A percentile compares a stretch with the other conserved stretches of the same genome.
Evolutionary conservation across 2,329 filamentous ascomycete species (phyloP).

Genomic region (Didymella sp.): DNA sequence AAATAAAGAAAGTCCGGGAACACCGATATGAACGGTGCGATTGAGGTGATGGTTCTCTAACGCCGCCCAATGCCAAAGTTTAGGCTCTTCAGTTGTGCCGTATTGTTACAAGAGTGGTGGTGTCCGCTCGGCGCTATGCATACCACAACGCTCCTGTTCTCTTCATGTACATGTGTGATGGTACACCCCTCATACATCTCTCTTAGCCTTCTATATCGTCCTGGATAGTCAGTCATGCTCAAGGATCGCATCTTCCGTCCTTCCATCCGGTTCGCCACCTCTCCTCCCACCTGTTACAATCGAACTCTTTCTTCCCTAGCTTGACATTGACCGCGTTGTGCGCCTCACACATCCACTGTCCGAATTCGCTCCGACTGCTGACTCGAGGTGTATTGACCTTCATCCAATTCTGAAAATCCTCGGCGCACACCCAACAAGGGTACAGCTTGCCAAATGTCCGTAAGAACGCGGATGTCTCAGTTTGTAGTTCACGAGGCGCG

Average conservation of each 20-base stretch:
- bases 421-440: slow-evolving; percentile 93
- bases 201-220: not conserved
- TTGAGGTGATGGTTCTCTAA: slow-evolving; percentile 3
- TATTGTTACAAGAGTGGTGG: slow-evolving; percentile 4
- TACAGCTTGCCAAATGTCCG: slow-evolving; percentile 83
- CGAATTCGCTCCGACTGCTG: slow-evolving; percentile 71
- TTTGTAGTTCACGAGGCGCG: slow-evolving; percentile 73
- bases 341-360: slow-evolving; percentile 81
- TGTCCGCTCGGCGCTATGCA: slow-evolving; percentile 4
- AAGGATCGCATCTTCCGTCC: slow-evolving; percentile 69
- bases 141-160: not conserved
- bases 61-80: slow-evolving; percentile 22
- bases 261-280: slow-evolving; percentile 91
- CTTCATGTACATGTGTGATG: slow-evolving; percentile 6
- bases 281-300: slow-evolving; percentile 91
- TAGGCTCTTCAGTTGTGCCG: slow-evolving; percentile 4
- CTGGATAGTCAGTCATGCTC: not conserved
- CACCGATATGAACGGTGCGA: not conserved
- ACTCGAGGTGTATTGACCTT: slow-evolving; percentile 70
- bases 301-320: slow-evolving; percentile 87
- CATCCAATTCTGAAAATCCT: slow-evolving; percentile 88
- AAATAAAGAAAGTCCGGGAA: not conserved
- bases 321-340: slow-evolving; percentile 90
- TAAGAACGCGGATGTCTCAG: slow-evolving; percentile 79
- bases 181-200: slow-evolving; percentile 7